A percentile compares a stretch with the other conserved stretches of the same genome.
Conservation (phyloP, 2,329 filamentous ascomycete genomes). For the Exophiala xenobiotica region DNA sequence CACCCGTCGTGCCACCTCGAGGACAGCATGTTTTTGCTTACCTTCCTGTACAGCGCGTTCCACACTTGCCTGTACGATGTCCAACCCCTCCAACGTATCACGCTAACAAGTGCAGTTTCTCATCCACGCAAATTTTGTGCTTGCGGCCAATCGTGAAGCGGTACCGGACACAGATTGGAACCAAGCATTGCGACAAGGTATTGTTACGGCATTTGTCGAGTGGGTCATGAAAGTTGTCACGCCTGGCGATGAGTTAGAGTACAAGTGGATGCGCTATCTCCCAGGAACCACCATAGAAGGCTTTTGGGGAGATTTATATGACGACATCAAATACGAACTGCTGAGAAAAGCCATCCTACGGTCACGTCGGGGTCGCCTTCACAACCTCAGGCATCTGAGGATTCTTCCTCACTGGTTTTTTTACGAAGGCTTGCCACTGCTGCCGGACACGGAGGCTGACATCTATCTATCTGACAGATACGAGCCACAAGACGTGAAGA, state of each 20-base stretch:
- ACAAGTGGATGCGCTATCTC: conserved; percentile 20
- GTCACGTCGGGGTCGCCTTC: conserved; percentile 5
- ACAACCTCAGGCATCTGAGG: neutral
- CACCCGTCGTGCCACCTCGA: conserved; percentile 2
- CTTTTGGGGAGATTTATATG: conserved; percentile 13
- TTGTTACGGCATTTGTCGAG: conserved; percentile 1
- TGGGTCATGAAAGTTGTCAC: conserved; percentile 3
- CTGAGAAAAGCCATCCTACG: neutral
- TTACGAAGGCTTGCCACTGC: conserved; percentile 11
- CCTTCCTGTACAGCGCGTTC: conserved; percentile 32
- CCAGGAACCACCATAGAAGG: conserved; percentile 9
- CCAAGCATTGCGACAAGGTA: conserved; percentile 1
- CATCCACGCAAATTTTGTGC: conserved; percentile 14
- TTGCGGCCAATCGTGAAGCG: conserved; percentile 10
- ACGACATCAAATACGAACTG: conserved; percentile 1
- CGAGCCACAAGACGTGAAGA: neutral
- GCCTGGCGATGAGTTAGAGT: conserved; percentile 5
- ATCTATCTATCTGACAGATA: conserved; percentile 17
- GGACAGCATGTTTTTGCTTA: conserved; percentile 20
- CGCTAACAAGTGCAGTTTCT: conserved; percentile 12
- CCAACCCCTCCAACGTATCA: neutral
- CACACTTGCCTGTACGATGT: conserved; percentile 5
- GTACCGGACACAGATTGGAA: conserved; percentile 12
- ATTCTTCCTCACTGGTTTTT: conserved; percentile 15
- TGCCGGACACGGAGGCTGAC: conserved; percentile 9